These are phyloP conservation scores for Globisporangium solare DNA, from an alignment of 352 stramenopile species.

Conservation along the genomic window DNA sequence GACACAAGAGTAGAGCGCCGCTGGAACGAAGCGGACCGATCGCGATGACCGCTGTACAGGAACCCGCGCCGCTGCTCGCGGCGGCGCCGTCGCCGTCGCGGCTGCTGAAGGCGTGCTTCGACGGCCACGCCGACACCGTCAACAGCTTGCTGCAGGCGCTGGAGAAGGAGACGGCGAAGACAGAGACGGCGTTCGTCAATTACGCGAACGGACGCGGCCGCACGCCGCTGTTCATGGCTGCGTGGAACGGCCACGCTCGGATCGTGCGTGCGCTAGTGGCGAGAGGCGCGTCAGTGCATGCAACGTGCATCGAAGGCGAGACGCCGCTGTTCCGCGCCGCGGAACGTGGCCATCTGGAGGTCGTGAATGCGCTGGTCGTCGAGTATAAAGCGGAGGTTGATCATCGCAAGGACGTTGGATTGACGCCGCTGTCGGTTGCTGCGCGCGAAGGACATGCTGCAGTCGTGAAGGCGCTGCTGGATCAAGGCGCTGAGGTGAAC, in stretches of 20 bases:
- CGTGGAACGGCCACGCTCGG: not conserved
- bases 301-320: not conserved
- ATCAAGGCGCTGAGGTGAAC: not conserved
- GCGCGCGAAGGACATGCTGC: not conserved
- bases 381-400: not conserved
- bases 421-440: not conserved
- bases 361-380: not conserved
- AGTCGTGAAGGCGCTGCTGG: not conserved
- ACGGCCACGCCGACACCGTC: not conserved
- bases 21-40: too few species aligned
- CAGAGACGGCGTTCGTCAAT: not conserved
- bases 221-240: not conserved
- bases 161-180: not conserved
- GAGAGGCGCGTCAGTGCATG: not conserved
- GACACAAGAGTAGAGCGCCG: too few species aligned
- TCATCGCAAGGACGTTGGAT: not conserved
- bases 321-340: not conserved
- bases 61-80: not conserved
- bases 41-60: not conserved
- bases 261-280: not conserved
- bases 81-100: not conserved
- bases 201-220: not conserved
- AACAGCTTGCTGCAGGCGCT: not conserved
- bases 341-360: not conserved
- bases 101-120: not conserved